Evolutionary conservation across 306 rosid genomes (phyloP), one percentile per base, ranked within the genome.

Genomic region (Vachellia pachyceras): DNA sequence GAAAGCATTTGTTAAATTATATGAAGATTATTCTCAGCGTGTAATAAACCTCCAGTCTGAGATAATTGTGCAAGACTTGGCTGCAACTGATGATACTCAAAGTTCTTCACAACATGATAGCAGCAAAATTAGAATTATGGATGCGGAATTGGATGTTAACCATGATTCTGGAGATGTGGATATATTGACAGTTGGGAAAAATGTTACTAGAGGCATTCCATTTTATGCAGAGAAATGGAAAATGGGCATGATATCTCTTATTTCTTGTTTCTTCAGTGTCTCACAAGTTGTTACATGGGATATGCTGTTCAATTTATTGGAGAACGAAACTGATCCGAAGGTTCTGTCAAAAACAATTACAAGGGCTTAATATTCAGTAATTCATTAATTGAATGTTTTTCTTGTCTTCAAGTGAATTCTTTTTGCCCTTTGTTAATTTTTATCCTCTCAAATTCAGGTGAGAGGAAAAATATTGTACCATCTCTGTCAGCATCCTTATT

Each of bases 61-160:
- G 72, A 75, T 68, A 73, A 50, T 54, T 69, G 66, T 57, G 69
- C 89, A 83, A 82, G 92, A 84, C 76, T 68, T 84, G 60, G 69
- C 85, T 77, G 82, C 84, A 74, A 78, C 66, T 71, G 93, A 83
- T 82, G 77, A 71, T 78, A 60, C 64, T 37, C 88, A 69, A 63
- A 77, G 83, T 79, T 80, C 84, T 41, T 78, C 72, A 25, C 82
- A 79, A 13, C 72, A 58, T 82, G 92, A 85, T 64, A 69, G 79
- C 61, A 84, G 78, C 76, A 87, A 80, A 87, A 92, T 86, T 86
- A 92, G 89, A 80, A 89, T 95, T 80, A 40, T 91, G 84, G 99
- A 91, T 80, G 70, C 88, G 87, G 99, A 95, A 44, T 86, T 95
- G 89, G 99, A 93, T 87, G 91, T 87, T 72, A 75, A 87, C 78